These are phyloP conservation scores for Ceratobasidium sp. DNA, from an alignment of 1,284 basidiomycete genomes.

Conservation along the genomic window DNA sequence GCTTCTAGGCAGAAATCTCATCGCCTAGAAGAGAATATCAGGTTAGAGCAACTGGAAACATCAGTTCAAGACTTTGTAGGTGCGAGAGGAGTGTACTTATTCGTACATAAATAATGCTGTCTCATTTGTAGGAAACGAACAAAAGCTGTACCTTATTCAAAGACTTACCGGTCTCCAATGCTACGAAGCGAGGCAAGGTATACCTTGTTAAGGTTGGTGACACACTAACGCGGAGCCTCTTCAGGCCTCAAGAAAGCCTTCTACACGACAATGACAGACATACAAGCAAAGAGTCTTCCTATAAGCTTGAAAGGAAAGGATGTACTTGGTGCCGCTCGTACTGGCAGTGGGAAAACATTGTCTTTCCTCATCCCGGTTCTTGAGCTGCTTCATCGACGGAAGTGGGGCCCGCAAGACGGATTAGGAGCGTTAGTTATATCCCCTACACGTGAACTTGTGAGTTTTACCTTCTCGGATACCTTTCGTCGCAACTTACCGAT, in stretches of 20 bases:
- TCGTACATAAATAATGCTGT: neutral
- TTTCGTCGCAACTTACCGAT: slow-evolving; percentile 6
- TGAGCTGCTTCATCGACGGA: slow-evolving; percentile 79
- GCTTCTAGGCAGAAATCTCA: slow-evolving; percentile 25
- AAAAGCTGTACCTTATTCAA: slow-evolving; percentile 60
- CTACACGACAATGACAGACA: slow-evolving; percentile 90
- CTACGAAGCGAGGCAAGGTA: slow-evolving; percentile 75
- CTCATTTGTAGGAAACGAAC: slow-evolving; percentile 16
- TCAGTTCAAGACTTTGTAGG: slow-evolving; percentile 46
- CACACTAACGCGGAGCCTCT: slow-evolving; percentile 28
- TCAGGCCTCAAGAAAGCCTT: slow-evolving; percentile 86
- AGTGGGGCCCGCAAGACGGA: slow-evolving; percentile 87
- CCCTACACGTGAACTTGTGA: slow-evolving; percentile 92
- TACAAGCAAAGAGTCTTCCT: slow-evolving; percentile 76
- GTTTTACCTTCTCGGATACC: slow-evolving; percentile 51
- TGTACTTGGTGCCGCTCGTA: slow-evolving; percentile 82
- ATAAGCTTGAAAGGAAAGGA: slow-evolving; percentile 76
- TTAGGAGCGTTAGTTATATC: slow-evolving; percentile 95
- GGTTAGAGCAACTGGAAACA: slow-evolving; percentile 41
- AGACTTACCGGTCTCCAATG: slow-evolving; percentile 77
- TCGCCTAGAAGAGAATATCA: slow-evolving; percentile 31
- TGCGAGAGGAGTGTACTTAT: neutral
- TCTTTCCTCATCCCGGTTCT: slow-evolving; percentile 85
- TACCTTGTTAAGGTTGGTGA: neutral
- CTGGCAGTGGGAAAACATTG: slow-evolving; percentile 87